These are phyloP conservation scores for Rubia occidens DNA, from an alignment of 305 asterid genomes.

Conservation along the genomic window DNA sequence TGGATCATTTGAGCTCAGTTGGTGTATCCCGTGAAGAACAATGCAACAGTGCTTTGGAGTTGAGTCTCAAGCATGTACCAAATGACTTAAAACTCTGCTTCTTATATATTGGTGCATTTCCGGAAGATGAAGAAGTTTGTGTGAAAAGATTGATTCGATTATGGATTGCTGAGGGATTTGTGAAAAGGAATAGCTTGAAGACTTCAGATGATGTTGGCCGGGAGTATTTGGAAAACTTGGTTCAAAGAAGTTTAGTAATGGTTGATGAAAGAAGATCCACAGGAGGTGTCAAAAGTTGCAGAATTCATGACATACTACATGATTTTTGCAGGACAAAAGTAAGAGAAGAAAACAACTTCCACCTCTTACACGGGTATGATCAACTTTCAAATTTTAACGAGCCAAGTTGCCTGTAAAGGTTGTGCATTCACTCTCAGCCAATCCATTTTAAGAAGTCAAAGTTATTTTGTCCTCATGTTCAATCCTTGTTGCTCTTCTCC, in stretches of 20 bases:
- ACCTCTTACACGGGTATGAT: not conserved
- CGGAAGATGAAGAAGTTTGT: not conserved
- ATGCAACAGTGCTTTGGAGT: not conserved
- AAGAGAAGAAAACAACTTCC: not conserved
- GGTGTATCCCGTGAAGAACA: not conserved
- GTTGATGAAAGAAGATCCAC: not conserved
- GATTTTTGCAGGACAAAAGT: not conserved
- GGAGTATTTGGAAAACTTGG: not conserved
- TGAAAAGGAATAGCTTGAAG: not conserved
- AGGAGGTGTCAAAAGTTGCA: not conserved
- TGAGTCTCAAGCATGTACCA: not conserved
- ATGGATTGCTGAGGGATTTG: not conserved
- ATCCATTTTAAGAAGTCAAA: not conserved
- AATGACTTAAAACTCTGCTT: not conserved
- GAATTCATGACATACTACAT: not conserved
- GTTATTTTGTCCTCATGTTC: not conserved
- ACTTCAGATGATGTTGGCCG: not conserved
- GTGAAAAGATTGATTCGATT: not conserved
- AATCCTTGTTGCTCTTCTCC: not conserved
- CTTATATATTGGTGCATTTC: not conserved
- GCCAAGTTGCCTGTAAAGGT: not conserved
- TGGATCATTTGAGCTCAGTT: not conserved
- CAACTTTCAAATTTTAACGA: not conserved
- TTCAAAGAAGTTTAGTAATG: not conserved
- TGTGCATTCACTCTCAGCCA: not conserved